Base-by-base conservation (phyloP, 768 basidiomycete species). In the Dendrothele bispora region DNA sequence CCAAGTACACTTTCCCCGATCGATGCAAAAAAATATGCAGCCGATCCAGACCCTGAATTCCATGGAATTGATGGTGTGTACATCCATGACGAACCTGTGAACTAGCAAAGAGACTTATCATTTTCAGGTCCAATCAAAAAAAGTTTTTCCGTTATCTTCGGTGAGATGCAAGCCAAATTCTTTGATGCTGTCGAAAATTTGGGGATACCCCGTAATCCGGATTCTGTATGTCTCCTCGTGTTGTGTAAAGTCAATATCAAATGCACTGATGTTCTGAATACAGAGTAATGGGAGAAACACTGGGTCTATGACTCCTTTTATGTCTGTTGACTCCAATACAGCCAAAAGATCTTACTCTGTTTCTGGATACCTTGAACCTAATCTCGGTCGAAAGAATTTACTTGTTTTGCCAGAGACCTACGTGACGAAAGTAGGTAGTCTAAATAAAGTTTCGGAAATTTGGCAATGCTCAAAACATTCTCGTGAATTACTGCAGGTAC, bases 351-450 rank as follows among this genome's bases (percentile, higher is more conserved):
- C 59, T 5, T 64, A 65, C 43, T 50, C 66, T 15, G 55, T 57
- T 3, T 49, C 55, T 4, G 62, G 52, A 0, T 68, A 66, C 45
- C 62, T 60, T 48, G 44, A 43, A 15, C 63, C 66, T 8, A 62
- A 61, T 44, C 32, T 51, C 20, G 26, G 44, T 6, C 55, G 69
- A 5, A 25, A 29, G 22, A 70, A 68, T 46, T 50, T 69, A 2
- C 44, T 51, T 12, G 59, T 67, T 2, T 49, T 69, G 7, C 55
- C 60, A n/a, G 55, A 37, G n/a, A 63, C 65, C 8, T 50, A 54
- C 12, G 65, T 53, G 2, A 28, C 28, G 21, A 51, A 55, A 26
- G 42, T 53, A 12, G 53, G 69, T 29, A 52, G 48, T 34, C 69
- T 67, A 61, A 18, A 17, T 8, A 15, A 7, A 15, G 49, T 57